Conservation (phyloP, 2,329 filamentous ascomycete genomes). For the Sclerotinia glacialis region DNA sequence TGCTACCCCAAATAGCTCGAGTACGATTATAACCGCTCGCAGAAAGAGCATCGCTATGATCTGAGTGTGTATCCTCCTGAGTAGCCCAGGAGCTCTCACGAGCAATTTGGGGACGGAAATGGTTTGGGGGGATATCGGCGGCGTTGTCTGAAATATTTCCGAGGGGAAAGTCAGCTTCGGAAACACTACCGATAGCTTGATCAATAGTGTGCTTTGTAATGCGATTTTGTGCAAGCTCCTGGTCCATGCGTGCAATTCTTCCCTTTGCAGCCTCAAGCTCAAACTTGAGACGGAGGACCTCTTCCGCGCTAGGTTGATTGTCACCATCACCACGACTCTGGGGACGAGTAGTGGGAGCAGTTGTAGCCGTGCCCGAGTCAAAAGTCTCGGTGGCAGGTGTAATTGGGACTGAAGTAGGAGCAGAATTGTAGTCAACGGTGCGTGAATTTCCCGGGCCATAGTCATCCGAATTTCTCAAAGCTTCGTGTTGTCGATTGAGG, state of each 20-base stretch:
- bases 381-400: slow-evolving; percentile 60
- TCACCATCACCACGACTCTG: slow-evolving; percentile 50
- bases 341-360: slow-evolving; percentile 51
- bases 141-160: slow-evolving; percentile 28
- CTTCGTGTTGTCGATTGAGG: slow-evolving; percentile 58
- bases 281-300: slow-evolving; percentile 65
- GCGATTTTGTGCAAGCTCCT: slow-evolving; percentile 65
- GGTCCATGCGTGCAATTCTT: slow-evolving; percentile 68
- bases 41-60: slow-evolving; percentile 55
- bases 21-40: slow-evolving; percentile 52
- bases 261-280: slow-evolving; percentile 69
- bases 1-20: slow-evolving; percentile 55
- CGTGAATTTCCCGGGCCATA: slow-evolving; percentile 29
- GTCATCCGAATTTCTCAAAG: slow-evolving; percentile 44
- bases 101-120: slow-evolving; percentile 42
- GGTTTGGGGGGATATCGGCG: slow-evolving; percentile 34
- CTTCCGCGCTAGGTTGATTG: slow-evolving; percentile 45
- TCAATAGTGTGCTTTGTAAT: slow-evolving; percentile 58
- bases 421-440: slow-evolving; percentile 46
- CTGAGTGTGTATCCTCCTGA: slow-evolving; percentile 54
- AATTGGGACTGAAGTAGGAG: slow-evolving; percentile 57
- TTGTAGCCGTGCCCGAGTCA: slow-evolving; percentile 38
- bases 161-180: slow-evolving; percentile 44
- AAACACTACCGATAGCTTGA: slow-evolving; percentile 50
- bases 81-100: slow-evolving; percentile 51